These are phyloP conservation scores for Auxenochlorella pyrenoidosa DNA, from an alignment of 139 green algal genomes.

Conservation along the genomic window DNA sequence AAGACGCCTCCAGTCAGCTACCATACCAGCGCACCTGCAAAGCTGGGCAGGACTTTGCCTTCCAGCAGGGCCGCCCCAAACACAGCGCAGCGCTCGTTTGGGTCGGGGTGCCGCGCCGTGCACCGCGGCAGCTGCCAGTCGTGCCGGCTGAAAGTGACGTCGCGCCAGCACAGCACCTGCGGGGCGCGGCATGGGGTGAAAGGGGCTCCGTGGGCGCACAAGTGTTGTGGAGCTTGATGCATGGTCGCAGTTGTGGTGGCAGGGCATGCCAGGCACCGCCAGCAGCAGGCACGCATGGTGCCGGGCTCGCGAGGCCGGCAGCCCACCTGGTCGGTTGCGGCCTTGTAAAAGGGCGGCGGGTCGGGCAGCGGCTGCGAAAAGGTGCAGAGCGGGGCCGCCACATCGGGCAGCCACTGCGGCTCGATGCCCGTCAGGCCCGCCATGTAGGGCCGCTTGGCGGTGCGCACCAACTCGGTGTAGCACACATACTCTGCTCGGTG, in stretches of 20 bases:
- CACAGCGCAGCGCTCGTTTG: conserved; percentile 49
- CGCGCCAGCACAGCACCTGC: conserved; percentile 73
- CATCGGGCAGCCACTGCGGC: conserved; percentile 52
- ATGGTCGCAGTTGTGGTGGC: no score
- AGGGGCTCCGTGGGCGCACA: no score
- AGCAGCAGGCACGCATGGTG: neutral
- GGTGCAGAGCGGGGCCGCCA: conserved; percentile 68
- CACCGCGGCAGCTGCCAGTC: conserved; percentile 84
- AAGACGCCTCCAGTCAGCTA: no score
- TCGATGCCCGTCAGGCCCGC: conserved; percentile 75
- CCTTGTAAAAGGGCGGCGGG: conserved; percentile 70
- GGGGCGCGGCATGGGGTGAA: neutral
- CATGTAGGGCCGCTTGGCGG: conserved; percentile 91
- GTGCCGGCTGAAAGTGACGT: conserved; percentile 78
- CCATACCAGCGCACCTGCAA: neutral
- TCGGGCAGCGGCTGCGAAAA: conserved; percentile 66
- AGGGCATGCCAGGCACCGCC: neutral
- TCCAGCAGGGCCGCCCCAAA: conserved; percentile 90
- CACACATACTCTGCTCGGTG: conserved; percentile 68
- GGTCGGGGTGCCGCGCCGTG: conserved; percentile 53
- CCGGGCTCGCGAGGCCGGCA: neutral
- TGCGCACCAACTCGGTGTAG: conserved; percentile 84
- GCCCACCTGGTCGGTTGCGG: conserved; percentile 67
- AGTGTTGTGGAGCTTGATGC: no score
- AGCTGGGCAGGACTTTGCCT: conserved; percentile 69